Base-by-base conservation (phyloP, 768 basidiomycete species). In the Tulasnella sp. region DNA sequence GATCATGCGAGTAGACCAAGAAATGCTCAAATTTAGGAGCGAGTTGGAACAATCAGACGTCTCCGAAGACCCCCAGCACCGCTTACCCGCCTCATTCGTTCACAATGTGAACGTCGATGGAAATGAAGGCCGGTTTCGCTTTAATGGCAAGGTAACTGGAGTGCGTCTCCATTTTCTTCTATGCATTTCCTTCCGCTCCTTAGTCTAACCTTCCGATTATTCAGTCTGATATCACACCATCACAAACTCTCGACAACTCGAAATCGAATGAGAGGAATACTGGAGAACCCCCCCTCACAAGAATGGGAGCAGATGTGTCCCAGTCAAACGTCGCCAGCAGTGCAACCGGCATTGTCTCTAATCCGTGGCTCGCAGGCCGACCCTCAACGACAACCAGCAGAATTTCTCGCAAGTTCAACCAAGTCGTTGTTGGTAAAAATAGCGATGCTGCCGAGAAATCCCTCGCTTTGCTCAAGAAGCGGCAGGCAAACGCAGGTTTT, bases 371-470 rank as follows among this genome's bases (percentile, higher is more conserved):
- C 22, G 83, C 83, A 0, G 83, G 84, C 12, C 79, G 58, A 4
- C 71, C 76, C 14, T 79, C 78, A 7, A 75, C 82, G 4, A 71
- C 85, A 1, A 80, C 85, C 3, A 81, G 83, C 29, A 91, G 89
- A 72, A 83, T 85, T 2, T 84, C 89, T 0, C 89, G 89, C 77
- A 94, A 92, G 82, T 88, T 88, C 78, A 96, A 95, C 82, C 88
- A 91, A 77, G 85, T 93, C 12, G 82, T 89, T 3, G 88, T 94
- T 29, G 86, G 87, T 79, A 95, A 93, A 80, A 92, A 93, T 67
- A 96, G 98, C 79, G 93, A 91, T 0, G 81, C 83, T 8, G 88
- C 97, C 29, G 94, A 97, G 80, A 92, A 98, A 76, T 88, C 89
- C 3, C 81, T 89, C 78, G 85, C 87, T 67, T 84, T 86, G 42